Evolutionary conservation across 176 grass and related monocot genomes (phyloP), one percentile per base, ranked within the genome.

Genomic region (Oropetium thomaeum): DNA sequence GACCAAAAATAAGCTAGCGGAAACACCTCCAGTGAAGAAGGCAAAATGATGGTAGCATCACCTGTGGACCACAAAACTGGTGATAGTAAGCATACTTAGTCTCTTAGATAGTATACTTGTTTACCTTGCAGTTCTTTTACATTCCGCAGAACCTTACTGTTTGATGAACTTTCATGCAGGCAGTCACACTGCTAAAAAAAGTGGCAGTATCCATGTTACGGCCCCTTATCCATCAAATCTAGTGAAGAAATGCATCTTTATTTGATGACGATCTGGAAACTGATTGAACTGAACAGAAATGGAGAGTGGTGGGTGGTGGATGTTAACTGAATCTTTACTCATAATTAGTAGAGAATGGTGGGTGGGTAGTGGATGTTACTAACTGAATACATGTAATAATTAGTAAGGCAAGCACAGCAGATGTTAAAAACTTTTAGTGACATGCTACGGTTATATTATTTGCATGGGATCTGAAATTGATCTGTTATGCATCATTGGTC

Each of bases 221-320:
- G 93, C 93, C 11, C 90, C 90, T 48, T 77, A 90, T 76, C 90
- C 93, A 78, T 78, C 67, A 22, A 93, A 97, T 65, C 61, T 79
- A 33, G 65, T 55, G 20, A 58, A 78, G 14, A 93, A 93, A 70
- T 29, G 65, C 72, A 55, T 77, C 70, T 79, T 86, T 70, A 62
- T 89, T 26, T 43, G 76, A 38, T n/a, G n/a, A n/a, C 10, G 27
- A 5, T 63, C 70, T 75, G 33, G 45, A 54, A 37, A 67, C 66
- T 70, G 64, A 76, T 64, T 75, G 55, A 20, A 28, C 28, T 62
- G 62, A 68, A 11, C 40, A 61, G 1, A 60, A 40, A 32, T 16
- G 17, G 34, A 22, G 22, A 28, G 5, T 80, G 76, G 32, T 16
- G n/a, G n/a, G 5, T 80, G 76, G 32, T 60, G 17, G 47, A 60